phyloP scores from a whole-genome alignment of 306 rosid species.

The Clitoria ternatea region DNA sequence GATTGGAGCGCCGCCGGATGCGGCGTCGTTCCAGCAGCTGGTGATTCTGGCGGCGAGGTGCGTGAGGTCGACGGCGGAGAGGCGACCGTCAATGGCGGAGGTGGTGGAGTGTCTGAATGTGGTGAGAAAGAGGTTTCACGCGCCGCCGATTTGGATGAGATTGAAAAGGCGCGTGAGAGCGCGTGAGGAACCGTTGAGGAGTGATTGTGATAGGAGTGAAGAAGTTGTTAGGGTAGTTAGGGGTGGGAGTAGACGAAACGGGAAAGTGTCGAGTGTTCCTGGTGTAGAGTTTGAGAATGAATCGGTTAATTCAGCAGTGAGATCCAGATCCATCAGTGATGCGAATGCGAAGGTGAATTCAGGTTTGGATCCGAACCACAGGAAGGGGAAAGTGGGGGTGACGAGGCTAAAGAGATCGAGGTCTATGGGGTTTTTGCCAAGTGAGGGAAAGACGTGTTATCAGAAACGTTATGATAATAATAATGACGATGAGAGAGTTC shows the following conservation, averaged over 20 bases:
- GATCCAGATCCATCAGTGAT: slow-evolving; percentile 51
- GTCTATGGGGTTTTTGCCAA: slow-evolving; percentile 42
- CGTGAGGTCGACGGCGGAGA: slow-evolving; percentile 42
- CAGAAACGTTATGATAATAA: neutral
- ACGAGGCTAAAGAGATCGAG: slow-evolving; percentile 50
- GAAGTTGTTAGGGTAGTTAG: neutral
- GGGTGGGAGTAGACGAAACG: slow-evolving; percentile 30
- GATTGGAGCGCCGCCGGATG: slow-evolving; percentile 38
- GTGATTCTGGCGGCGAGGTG: slow-evolving; percentile 55
- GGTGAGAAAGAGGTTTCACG: slow-evolving; percentile 17
- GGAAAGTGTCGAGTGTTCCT: slow-evolving; percentile 44
- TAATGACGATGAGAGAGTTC: neutral
- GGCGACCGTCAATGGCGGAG: slow-evolving; percentile 61
- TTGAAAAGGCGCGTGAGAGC: slow-evolving; percentile 22
- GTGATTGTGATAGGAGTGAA: slow-evolving; percentile 21
- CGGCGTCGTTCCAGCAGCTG: slow-evolving; percentile 22
- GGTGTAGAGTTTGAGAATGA: slow-evolving; percentile 28
- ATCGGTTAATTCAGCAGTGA: neutral
- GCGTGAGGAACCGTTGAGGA: slow-evolving; percentile 23
- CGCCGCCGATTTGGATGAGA: slow-evolving; percentile 35
- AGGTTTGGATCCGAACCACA: neutral
- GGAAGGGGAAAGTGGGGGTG: slow-evolving; percentile 18
- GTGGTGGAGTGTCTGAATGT: slow-evolving; percentile 44
- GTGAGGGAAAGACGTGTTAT: neutral
- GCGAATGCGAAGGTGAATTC: too few relatives aligned